phyloP scores from a whole-genome alignment of 495 filamentous ascomycete species.

The Xylaria curta region DNA sequence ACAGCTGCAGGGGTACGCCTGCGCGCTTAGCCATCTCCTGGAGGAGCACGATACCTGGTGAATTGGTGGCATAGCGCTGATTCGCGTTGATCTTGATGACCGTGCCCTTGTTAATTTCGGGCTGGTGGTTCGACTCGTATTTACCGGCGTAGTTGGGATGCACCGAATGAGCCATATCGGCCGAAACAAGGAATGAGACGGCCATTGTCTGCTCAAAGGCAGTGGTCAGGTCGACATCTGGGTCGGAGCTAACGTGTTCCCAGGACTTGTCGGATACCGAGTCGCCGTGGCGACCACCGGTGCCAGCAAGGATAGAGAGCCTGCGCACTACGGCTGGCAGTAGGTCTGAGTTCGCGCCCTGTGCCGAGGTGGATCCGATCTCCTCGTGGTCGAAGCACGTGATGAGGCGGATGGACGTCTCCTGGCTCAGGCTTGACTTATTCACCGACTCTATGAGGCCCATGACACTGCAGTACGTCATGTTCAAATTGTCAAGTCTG shows the following conservation, averaged over 20 bases:
- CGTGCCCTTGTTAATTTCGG: slow-evolving; percentile 93
- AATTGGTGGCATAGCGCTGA: slow-evolving; percentile 93
- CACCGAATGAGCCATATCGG: slow-evolving; percentile 95
- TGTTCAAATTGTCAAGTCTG: slow-evolving; percentile 91
- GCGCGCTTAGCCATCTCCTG: slow-evolving; percentile 77
- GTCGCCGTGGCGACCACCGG: slow-evolving; percentile 39
- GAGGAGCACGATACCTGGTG: slow-evolving; percentile 89
- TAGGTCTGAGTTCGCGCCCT: slow-evolving; percentile 91
- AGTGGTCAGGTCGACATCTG: slow-evolving; percentile 64
- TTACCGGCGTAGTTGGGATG: slow-evolving; percentile 93
- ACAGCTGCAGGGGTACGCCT: slow-evolving; percentile 86
- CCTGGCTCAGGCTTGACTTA: slow-evolving; percentile 65
- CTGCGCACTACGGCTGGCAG: slow-evolving; percentile 88
- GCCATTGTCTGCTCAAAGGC: slow-evolving; percentile 93
- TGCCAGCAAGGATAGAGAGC: slow-evolving; percentile 75
- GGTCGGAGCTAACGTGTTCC: slow-evolving; percentile 57
- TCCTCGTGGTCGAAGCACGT: slow-evolving; percentile 98
- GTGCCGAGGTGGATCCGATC: slow-evolving; percentile 87
- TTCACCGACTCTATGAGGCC: slow-evolving; percentile 81
- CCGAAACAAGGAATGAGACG: slow-evolving; percentile 92
- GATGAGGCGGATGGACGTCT: slow-evolving; percentile 83
- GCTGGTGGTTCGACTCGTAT: slow-evolving; percentile 88
- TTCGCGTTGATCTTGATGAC: slow-evolving; percentile 99
- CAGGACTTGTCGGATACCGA: slow-evolving; percentile 56
- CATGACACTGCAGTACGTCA: slow-evolving; percentile 87